Base-by-base conservation (phyloP, 2,329 filamentous ascomycete genomes). In the Chrysoporthe austroafricana region DNA sequence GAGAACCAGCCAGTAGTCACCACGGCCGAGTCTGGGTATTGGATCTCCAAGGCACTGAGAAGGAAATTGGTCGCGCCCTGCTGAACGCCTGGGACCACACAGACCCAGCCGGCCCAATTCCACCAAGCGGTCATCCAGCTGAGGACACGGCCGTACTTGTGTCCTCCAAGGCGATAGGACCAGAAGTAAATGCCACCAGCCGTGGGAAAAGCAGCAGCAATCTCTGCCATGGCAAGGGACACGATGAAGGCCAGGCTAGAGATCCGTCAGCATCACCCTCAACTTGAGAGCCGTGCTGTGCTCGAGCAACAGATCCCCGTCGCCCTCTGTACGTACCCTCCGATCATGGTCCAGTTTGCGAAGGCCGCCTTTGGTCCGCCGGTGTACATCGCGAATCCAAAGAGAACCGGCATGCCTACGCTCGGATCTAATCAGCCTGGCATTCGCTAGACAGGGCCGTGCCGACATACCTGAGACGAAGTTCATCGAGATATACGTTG, bases 121-220 rank as follows among this genome's bases (percentile, higher is more conserved):
- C 76, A 80, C 78, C 78, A 80, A 4, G 77, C 79, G 34, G 79
- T 79, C 76, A 80, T 78, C 78, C 78, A 80, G 46, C 73, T 73
- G 16, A 80, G 73, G 63, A 80, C 76, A 0, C 78, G 78, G 2
- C 78, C 78, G 70, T 77, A 78, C 67, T 74, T 70, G 59, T 74
- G 69, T 32, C 78, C 78, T 32, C 78, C 78, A 2, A 80, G 73
- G 26, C 74, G 71, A 70, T 78, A 79, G 21, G 75, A 71, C 78
- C 78, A 79, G 70, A 76, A 80, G 70, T 79, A 80, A 50, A 79
- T 79, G 2, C 77, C 78, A 4, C 78, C 78, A 8, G 78, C 76
- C 0, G 77, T 79, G 2, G 79, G 79, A 18, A 78, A 70, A 13
- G 77, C 75, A 26, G 77, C 75, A 9, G 76, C 77, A 46, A 80